A percentile compares a stretch with the other conserved stretches of the same genome.
phyloP scores from a whole-genome alignment of 208 protist genomes.

The Acanthamoeba royreba region DNA sequence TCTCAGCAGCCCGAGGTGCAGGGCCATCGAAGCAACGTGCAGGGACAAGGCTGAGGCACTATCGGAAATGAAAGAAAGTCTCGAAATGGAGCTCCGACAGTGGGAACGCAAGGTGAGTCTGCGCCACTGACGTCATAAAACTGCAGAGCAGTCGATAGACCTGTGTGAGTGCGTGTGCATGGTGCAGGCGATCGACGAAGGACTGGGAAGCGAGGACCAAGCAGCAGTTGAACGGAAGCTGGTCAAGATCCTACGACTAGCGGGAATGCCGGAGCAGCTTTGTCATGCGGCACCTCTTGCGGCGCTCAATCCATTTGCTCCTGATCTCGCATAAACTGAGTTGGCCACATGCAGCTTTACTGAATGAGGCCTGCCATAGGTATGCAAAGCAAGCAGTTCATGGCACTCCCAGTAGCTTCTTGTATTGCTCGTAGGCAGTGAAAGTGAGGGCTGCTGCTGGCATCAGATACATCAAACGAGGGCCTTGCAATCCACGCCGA shows the following conservation, averaged over 20 bases:
- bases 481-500: neutral
- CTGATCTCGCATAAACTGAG: too few relatives aligned
- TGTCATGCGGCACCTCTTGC: neutral
- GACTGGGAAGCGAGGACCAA: neutral
- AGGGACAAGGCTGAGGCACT: neutral
- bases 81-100: neutral
- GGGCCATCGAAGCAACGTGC: neutral
- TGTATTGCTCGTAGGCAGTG: slow-evolving; percentile 20
- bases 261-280: neutral
- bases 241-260: neutral
- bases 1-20: neutral
- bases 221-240: neutral
- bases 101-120: neutral
- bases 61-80: neutral
- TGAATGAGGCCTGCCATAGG: too few relatives aligned
- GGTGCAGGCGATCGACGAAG: neutral
- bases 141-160: neutral
- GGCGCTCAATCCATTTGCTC: neutral
- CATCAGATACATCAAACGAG: neutral
- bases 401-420: neutral
- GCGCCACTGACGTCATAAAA: neutral
- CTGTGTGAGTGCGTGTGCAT: neutral
- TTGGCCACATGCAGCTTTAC: too few relatives aligned
- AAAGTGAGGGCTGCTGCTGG: slow-evolving; percentile 1
- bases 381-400: too few relatives aligned